Base-by-base conservation (phyloP, 2,329 filamentous ascomycete genomes). In the Coniella lustricola region DNA sequence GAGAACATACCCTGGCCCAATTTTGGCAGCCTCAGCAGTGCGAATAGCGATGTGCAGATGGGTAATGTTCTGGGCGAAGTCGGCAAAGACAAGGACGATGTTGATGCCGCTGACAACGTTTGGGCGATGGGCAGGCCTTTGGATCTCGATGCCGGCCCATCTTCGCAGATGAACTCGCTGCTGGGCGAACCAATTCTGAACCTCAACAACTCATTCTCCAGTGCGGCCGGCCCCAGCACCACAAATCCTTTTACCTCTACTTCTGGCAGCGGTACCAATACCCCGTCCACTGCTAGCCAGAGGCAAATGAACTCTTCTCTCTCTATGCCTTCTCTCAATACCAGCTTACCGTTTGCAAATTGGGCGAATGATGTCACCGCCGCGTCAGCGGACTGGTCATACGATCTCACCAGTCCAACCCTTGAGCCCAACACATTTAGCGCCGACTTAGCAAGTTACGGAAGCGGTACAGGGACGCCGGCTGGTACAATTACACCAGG, bases 81-180 rank as follows among this genome's bases (percentile, higher is more conserved):
- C 20, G 51, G 46, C 38, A 54, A 54, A 21, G 49, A 52, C 20
- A 46, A 54, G 34, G 25, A 35, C 10, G 51, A 54, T 14, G 33
- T 35, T 13, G 25, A 44, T 20, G 33, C 34, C 14, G 21, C 20
- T 14, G 25, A 34, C 5, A 18, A 17, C 10, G 21, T 36, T 20
- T 49, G 35, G 35, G 32, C 22, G 17, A 25, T 44, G 18, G 25
- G 18, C n/a, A 46, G 44, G 29, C 21, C 49, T 3, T 44, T 52
- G 44, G 46, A 47, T 18, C 33, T 49, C 14, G 34, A 44, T n/a
- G n/a, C 38, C 22, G 22, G 39, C 10, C 16, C 39, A 8, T 40
- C 29, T 20, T 29, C 37, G 17, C 37, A 47, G 1, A 32, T 35
- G 18, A 34, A 46, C 14, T 38, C 44, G 5, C 49, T 50, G 21